These are phyloP conservation scores for Danielozyma ontarioensis DNA, from an alignment of 805 yeast genomes.

Conservation along the genomic window DNA sequence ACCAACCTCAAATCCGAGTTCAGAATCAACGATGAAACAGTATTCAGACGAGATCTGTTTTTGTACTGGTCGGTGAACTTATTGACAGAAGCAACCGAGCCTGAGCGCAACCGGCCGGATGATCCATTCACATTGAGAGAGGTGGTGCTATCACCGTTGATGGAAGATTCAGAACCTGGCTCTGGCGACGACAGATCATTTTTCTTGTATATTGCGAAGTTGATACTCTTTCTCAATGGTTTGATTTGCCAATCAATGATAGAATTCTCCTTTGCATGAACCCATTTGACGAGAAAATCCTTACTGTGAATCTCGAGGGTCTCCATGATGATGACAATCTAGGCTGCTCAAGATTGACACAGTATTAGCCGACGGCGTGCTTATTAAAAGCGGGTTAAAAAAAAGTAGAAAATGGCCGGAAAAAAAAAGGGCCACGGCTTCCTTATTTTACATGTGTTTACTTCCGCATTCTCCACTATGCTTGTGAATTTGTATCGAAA, in stretches of 20 bases:
- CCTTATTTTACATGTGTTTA: no score
- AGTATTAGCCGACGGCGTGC: no score
- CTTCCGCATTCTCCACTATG: no score
- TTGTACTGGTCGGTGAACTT: slow-evolving; percentile 28
- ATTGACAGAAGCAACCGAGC: slow-evolving; percentile 31
- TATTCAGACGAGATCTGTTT: slow-evolving; percentile 30
- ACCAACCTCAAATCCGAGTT: slow-evolving; percentile 44
- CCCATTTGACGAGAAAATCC: slow-evolving; percentile 89
- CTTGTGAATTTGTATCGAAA: no score
- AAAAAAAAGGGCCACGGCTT: no score
- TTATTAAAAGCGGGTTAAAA: no score
- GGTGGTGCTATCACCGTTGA: background rate
- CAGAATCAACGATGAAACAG: slow-evolving; percentile 34
- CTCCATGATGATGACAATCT: slow-evolving; percentile 79
- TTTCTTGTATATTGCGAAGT: slow-evolving; percentile 35
- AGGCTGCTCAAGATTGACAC: no score
- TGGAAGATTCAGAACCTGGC: slow-evolving; percentile 2
- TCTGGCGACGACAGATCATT: slow-evolving; percentile 12
- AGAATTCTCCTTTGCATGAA: slow-evolving; percentile 64
- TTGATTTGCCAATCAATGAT: slow-evolving; percentile 73
- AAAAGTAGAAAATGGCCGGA: no score
- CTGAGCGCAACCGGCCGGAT: slow-evolving; percentile 38
- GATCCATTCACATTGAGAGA: slow-evolving; percentile 15
- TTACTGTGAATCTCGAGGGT: slow-evolving; percentile 85
- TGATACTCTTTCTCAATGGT: slow-evolving; percentile 52